Evolutionary conservation across 495 filamentous ascomycete species (phyloP).

Genomic region (Neurospora hispaniola): DNA sequence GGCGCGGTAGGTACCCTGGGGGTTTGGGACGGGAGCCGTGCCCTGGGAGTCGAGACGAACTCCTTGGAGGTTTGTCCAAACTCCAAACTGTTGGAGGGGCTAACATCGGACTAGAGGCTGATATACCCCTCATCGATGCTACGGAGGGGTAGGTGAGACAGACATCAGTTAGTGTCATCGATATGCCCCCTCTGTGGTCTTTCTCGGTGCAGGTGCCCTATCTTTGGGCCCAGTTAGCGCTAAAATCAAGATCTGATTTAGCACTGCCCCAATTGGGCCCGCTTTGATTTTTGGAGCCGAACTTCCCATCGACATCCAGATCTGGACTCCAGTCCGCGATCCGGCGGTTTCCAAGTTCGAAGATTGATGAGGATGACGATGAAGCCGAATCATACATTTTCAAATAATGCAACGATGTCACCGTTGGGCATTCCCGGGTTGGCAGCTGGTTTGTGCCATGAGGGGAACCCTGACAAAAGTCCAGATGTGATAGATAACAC

Average conservation of each 20-base stretch:
- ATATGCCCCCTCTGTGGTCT: neutral
- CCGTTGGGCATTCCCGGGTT: neutral
- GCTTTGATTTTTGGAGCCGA: neutral
- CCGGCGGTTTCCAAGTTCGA: neutral
- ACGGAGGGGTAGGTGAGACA: neutral
- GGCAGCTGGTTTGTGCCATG: neutral
- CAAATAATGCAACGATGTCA: neutral
- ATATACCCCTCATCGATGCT: neutral
- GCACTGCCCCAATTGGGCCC: neutral
- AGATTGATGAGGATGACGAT: neutral
- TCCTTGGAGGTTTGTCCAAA: neutral
- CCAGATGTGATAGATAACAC: neutral
- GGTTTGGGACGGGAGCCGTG: neutral
- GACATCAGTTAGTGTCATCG: neutral
- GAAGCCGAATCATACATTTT: neutral
- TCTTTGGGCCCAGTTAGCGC: neutral
- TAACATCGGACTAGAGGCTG: neutral
- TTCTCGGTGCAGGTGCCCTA: neutral
- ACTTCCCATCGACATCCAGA: neutral
- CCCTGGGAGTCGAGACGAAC: neutral
- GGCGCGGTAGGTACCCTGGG: neutral
- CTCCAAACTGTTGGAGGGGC: neutral
- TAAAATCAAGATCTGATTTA: neutral
- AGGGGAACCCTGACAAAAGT: neutral
- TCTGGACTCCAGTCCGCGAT: neutral